Base-by-base conservation (phyloP, 1,284 basidiomycete genomes). In the Mixia osmundae region DNA sequence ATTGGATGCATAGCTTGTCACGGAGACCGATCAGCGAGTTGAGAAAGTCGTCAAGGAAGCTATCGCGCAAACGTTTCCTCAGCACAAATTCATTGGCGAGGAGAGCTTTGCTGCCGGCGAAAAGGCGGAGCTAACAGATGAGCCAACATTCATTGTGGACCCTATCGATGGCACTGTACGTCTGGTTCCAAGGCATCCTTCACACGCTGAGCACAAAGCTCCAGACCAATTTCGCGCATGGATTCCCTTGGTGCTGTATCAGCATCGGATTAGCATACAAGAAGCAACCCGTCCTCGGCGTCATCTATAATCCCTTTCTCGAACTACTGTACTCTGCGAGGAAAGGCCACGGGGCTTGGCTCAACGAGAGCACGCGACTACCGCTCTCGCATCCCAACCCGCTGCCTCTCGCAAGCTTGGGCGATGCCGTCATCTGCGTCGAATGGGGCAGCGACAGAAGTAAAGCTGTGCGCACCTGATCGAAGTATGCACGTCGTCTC, bases 151-250 rank as follows among this genome's bases (percentile, higher is more conserved):
- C 61, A 83, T 85, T 53, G 80, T 91, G 20, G 76, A 80, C 53
- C 77, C 79, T 19, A 78, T 80, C 40, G 74, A 73, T 68, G 21
- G 27, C 27, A 38, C 30, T 10, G n/a, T n/a, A 21, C 25, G 20
- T 20, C 18, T 16, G 11, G 19, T 4, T 15, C 10, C 4, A 35
- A 35, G 8, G 25, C 5, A 26, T 25, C 11, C 35, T 11, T 16
- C 14, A 18, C 15, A 7, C 15, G 14, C 24, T 16, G n/a, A 25
- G 39, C 46, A 50, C 33, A 54, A 35, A 5, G 10, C 2, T 9
- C 52, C 78, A 79, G 7, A 95, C 87, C 36, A 94, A 94, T 59
- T 95, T 94, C 51, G 70, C 94, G 21, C 73, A 87, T 47, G 76
- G 74, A 16, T 87, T 87, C 55, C 83, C 83, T 3, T 77, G 74